A percentile compares a stretch with the other conserved stretches of the same genome.
Evolutionary conservation across 345 rosid species (phyloP).

Genomic region (Salix brachista): DNA sequence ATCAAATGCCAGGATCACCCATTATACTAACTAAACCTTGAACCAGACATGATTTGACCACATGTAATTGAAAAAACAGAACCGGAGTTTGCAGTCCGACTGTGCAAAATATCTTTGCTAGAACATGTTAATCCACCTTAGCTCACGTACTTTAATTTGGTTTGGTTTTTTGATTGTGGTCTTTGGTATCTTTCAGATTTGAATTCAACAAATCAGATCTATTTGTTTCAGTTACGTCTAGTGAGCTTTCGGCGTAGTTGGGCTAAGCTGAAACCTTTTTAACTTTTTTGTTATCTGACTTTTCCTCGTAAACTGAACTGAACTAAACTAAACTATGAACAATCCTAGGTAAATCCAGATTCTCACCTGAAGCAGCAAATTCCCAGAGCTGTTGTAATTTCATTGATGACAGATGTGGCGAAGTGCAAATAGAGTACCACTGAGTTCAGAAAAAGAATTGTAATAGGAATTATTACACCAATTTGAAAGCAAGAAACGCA

Average conservation of each 20-base stretch:
- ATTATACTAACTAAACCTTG: neutral
- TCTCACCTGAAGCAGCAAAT: conserved; percentile 93
- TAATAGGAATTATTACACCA: neutral
- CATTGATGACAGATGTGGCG: conserved; percentile 88
- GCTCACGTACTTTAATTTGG: neutral
- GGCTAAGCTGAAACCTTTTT: neutral
- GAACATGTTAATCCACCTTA: neutral
- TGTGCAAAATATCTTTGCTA: neutral
- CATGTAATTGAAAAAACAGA: neutral
- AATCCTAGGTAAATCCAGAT: neutral
- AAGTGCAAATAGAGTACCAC: conserved; percentile 77
- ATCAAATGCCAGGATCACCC: neutral
- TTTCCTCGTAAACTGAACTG: neutral
- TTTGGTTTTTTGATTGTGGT: neutral
- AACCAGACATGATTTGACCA: neutral
- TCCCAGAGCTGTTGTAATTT: conserved; percentile 90
- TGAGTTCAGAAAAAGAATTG: conserved; percentile 28
- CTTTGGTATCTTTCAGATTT: neutral
- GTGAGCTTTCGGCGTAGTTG: neutral
- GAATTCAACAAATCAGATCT: neutral
- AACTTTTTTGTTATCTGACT: neutral
- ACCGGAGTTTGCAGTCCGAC: neutral
- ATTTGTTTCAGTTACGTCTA: neutral
- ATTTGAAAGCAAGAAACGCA: neutral
- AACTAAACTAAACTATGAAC: neutral